Evolutionary conservation across 2,329 filamentous ascomycete species (phyloP).

Genomic region (Claviceps quebecensis): DNA sequence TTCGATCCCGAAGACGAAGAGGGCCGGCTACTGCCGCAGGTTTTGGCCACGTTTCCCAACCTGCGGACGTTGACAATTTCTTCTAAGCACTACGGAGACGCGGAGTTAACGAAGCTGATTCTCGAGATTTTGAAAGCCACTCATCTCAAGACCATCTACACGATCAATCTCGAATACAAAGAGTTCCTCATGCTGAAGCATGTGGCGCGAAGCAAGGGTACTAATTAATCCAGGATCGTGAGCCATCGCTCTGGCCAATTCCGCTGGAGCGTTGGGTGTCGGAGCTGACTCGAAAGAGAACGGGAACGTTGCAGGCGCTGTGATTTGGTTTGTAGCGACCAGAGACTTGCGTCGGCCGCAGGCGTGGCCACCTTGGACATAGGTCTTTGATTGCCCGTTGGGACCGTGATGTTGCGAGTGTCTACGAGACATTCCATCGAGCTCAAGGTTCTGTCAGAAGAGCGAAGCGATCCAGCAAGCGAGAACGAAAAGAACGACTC

Average conservation of each 20-base stretch:
- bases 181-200: slow-evolving; percentile 13
- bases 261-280: neutral
- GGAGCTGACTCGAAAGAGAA: too few relatives aligned
- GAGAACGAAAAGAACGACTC: too few relatives aligned
- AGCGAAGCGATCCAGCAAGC: too few relatives aligned
- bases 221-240: slow-evolving; percentile 18
- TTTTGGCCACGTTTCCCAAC: slow-evolving; percentile 22
- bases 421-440: too few relatives aligned
- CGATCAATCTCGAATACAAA: slow-evolving; percentile 12
- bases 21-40: slow-evolving; percentile 18
- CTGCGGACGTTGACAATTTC: slow-evolving; percentile 22
- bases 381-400: too few relatives aligned
- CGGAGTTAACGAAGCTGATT: slow-evolving; percentile 17
- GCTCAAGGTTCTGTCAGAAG: too few relatives aligned
- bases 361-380: too few relatives aligned
- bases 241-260: slow-evolving; percentile 19
- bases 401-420: too few relatives aligned
- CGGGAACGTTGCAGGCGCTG: too few relatives aligned
- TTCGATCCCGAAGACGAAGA: slow-evolving; percentile 14
- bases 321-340: too few relatives aligned
- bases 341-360: too few relatives aligned
- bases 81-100: slow-evolving; percentile 16
- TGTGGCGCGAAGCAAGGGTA: slow-evolving; percentile 12
- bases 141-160: slow-evolving; percentile 20
- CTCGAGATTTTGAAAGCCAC: slow-evolving; percentile 18